phyloP scores from a whole-genome alignment of 345 rosid genomes.

The Moringa oleifera region DNA sequence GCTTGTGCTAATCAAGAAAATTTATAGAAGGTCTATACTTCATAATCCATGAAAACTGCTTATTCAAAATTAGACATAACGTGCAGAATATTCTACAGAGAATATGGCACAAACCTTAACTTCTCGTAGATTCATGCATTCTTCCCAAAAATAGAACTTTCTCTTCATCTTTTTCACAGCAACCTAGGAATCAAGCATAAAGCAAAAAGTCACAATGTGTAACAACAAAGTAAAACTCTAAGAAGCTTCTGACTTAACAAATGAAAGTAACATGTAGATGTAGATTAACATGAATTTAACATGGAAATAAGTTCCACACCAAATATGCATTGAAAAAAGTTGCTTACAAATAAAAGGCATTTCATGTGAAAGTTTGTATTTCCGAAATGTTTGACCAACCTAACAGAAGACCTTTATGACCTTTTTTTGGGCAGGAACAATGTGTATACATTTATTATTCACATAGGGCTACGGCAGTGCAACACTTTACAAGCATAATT shows the following conservation, averaged over 20 bases:
- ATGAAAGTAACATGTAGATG: not conserved
- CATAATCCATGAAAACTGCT: constrained; percentile 8
- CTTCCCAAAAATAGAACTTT: constrained; percentile 89
- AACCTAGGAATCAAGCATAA: constrained; percentile 43
- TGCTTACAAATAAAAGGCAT: not conserved
- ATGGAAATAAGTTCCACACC: not conserved
- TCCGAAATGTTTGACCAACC: not conserved
- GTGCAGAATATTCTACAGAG: not conserved
- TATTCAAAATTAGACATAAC: constrained; percentile 1
- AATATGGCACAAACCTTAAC: constrained; percentile 53
- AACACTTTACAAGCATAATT: too few relatives aligned
- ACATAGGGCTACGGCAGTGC: too few relatives aligned
- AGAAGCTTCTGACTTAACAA: not conserved
- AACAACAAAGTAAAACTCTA: constrained; percentile 5
- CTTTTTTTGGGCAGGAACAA: too few relatives aligned
- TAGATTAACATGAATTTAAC: not conserved
- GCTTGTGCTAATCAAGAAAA: constrained; percentile 1
- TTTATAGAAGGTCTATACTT: not conserved
- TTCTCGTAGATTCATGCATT: constrained; percentile 83
- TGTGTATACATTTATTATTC: too few relatives aligned
- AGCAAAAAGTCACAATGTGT: not conserved
- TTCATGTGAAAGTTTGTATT: not conserved
- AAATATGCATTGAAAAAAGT: not conserved
- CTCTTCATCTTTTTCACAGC: constrained; percentile 98
- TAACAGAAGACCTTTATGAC: too few relatives aligned